These are phyloP conservation scores for Leishmania amazonensis DNA, from an alignment of 208 protist genomes.

Conservation along the genomic window DNA sequence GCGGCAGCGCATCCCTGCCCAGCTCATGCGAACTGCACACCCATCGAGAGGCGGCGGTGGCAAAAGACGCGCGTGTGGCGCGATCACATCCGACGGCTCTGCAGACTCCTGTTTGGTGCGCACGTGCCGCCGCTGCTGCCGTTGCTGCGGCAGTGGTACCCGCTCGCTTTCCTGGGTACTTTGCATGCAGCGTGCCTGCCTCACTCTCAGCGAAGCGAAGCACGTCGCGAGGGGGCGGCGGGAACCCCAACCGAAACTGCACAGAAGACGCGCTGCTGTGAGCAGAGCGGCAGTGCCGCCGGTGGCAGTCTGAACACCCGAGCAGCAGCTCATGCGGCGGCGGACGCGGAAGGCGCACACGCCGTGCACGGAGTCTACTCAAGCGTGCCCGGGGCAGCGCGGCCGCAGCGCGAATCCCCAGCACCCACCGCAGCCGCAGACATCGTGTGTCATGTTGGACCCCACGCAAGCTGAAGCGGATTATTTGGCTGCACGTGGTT, in stretches of 20 bases:
- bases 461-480: conserved; percentile 1
- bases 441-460: background rate
- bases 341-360: background rate
- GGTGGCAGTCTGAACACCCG: background rate
- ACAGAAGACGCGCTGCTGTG: background rate
- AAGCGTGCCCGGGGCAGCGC: no score
- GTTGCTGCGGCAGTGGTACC: no score
- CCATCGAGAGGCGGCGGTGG: no score
- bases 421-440: background rate
- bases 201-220: background rate
- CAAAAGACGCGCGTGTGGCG: background rate
- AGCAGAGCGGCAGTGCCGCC: no score
- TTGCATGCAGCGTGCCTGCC: background rate
- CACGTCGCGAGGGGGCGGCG: background rate
- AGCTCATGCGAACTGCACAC: background rate
- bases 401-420: background rate
- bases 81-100: background rate
- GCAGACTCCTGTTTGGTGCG: background rate
- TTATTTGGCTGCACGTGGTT: conserved; percentile 1
- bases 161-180: background rate
- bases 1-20: background rate
- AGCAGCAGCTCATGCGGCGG: background rate
- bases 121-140: background rate
- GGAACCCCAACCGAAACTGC: background rate
- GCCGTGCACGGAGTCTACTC: background rate